phyloP scores from a whole-genome alignment of 306 rosid genomes.

The Cucumis hystrix region DNA sequence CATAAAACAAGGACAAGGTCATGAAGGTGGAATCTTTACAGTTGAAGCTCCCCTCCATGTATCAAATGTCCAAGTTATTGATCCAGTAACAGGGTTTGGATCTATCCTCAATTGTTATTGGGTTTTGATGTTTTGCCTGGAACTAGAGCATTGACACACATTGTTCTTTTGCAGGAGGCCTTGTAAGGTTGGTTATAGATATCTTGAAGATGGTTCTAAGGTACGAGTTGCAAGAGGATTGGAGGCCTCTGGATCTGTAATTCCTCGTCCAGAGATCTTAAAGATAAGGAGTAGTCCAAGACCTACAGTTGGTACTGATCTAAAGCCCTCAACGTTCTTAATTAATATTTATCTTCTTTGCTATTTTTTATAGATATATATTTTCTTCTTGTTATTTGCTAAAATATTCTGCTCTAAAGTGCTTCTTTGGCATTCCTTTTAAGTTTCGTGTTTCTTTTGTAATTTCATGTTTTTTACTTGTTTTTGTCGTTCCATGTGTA shows the following conservation, averaged over 20 bases:
- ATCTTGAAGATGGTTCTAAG: conserved; percentile 92
- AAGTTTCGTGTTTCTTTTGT: not conserved
- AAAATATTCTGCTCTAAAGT: not conserved
- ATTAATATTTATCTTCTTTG: not conserved
- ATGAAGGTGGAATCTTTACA: conserved; percentile 86
- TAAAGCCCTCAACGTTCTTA: not conserved
- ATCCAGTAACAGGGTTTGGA: conserved; percentile 68
- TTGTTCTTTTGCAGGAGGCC: conserved; percentile 46
- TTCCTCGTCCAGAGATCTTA: conserved; percentile 86
- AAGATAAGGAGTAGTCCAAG: conserved; percentile 77
- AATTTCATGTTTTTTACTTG: not conserved
- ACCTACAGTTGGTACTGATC: conserved; percentile 54
- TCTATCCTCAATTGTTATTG: not conserved
- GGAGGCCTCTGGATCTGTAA: conserved; percentile 73
- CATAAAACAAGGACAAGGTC: conserved; percentile 93
- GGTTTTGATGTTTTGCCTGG: not conserved
- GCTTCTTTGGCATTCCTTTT: not conserved
- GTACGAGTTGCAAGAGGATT: conserved; percentile 80
- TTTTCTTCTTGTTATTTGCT: not conserved
- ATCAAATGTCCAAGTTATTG: conserved; percentile 78
- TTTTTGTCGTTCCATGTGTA: not conserved
- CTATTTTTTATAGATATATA: not conserved
- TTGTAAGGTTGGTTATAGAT: conserved; percentile 64
- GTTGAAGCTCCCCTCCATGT: conserved; percentile 94
- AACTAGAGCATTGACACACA: not conserved